phyloP scores from a whole-genome alignment of 192 early-diverging fungal genomes.

The Podila horticola region DNA sequence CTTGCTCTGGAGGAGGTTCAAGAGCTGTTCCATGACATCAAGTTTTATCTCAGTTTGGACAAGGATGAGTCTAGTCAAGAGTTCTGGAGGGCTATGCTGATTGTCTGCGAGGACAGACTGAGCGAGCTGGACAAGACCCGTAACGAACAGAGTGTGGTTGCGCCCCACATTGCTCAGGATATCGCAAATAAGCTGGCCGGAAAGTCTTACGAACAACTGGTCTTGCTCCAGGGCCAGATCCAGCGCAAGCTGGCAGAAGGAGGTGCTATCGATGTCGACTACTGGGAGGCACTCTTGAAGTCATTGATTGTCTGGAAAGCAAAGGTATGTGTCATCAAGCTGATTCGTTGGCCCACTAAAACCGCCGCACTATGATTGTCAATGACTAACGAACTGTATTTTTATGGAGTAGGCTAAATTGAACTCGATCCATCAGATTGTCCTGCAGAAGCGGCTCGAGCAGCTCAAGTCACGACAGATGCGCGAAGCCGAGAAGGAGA shows the following conservation, averaged over 20 bases:
- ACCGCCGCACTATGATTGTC: neutral
- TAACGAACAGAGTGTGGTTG: slow-evolving; percentile 53
- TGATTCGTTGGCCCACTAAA: no score
- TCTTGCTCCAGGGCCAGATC: slow-evolving; percentile 79
- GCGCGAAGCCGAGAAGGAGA: slow-evolving; percentile 64
- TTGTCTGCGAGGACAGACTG: slow-evolving; percentile 81
- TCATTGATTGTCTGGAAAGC: slow-evolving; percentile 86
- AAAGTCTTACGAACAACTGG: slow-evolving; percentile 82
- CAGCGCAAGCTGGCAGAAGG: slow-evolving; percentile 72
- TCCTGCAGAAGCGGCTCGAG: slow-evolving; percentile 78
- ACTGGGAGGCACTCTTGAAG: slow-evolving; percentile 89
- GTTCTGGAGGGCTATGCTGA: slow-evolving; percentile 91
- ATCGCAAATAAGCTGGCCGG: slow-evolving; percentile 74
- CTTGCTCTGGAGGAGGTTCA: slow-evolving; percentile 72
- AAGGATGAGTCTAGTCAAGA: slow-evolving; percentile 75
- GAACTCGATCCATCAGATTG: slow-evolving; percentile 81
- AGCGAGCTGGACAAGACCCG: slow-evolving; percentile 48
- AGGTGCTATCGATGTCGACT: slow-evolving; percentile 90
- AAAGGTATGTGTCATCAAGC: slow-evolving; percentile 52
- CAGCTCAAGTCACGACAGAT: slow-evolving; percentile 71
- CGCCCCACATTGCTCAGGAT: slow-evolving; percentile 62
- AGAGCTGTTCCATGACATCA: slow-evolving; percentile 88
- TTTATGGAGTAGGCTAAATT: slow-evolving; percentile 57
- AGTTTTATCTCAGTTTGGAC: slow-evolving; percentile 88
- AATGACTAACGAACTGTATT: neutral